phyloP scores from a whole-genome alignment of 495 filamentous ascomycete species.

The Evernia prunastri region DNA sequence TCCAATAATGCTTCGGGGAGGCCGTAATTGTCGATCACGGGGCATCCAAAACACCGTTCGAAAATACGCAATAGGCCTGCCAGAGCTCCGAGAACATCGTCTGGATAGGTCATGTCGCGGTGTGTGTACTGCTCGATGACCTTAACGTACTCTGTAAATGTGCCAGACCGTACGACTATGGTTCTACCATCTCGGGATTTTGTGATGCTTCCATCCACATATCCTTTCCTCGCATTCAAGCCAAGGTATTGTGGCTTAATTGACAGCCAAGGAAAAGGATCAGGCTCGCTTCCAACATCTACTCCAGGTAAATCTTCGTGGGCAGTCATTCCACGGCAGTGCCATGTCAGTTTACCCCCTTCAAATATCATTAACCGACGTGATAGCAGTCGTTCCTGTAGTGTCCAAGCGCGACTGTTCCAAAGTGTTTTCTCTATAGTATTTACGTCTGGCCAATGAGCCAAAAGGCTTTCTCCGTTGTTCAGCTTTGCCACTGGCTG shows the following conservation, averaged over 20 bases:
- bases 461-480: neutral
- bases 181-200: slow-evolving; percentile 5
- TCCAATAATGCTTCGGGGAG: neutral
- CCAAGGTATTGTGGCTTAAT: slow-evolving; percentile 8
- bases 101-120: neutral
- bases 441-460: neutral
- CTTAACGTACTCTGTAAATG: slow-evolving; percentile 8
- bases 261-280: slow-evolving; percentile 6
- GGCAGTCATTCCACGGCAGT: slow-evolving; percentile 6
- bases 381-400: slow-evolving; percentile 17
- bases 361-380: slow-evolving; percentile 18
- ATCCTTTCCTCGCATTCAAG: slow-evolving; percentile 1
- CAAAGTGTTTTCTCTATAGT: slow-evolving; percentile 6
- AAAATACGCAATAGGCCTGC: slow-evolving; percentile 7
- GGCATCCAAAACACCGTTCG: slow-evolving; percentile 4
- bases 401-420: slow-evolving; percentile 16
- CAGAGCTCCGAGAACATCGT: slow-evolving; percentile 10
- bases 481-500: neutral
- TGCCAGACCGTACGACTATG: neutral
- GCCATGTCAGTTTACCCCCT: slow-evolving; percentile 8
- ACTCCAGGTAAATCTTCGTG: slow-evolving; percentile 4
- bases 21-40: neutral
- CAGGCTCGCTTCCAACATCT: neutral
- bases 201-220: slow-evolving; percentile 3
- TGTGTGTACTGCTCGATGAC: slow-evolving; percentile 10